phyloP scores from a whole-genome alignment of 2,329 filamentous ascomycete genomes.

The Colletotrichum navitas region DNA sequence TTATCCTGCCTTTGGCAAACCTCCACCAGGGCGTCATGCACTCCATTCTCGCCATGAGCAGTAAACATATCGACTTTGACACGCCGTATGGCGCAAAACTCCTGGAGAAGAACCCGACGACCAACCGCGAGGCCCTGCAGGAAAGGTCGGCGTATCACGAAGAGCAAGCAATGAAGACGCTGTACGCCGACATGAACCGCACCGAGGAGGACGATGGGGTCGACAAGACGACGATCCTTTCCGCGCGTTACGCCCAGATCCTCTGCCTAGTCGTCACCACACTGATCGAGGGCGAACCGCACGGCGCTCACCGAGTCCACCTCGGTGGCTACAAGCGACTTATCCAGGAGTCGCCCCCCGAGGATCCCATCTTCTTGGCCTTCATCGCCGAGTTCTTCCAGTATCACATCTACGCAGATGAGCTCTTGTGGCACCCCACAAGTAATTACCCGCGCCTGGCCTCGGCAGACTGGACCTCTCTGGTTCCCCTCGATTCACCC shows the following conservation, averaged over 20 bases:
- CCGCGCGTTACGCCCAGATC: constrained; percentile 73
- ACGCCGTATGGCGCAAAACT: constrained; percentile 68
- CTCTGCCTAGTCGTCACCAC: constrained; percentile 71
- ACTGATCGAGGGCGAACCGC: constrained; percentile 66
- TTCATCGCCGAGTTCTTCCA: constrained; percentile 85
- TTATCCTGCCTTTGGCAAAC: constrained; percentile 84
- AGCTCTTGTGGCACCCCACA: constrained; percentile 66
- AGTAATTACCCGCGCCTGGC: constrained; percentile 53
- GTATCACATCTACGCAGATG: constrained; percentile 80
- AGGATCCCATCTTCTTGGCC: constrained; percentile 73
- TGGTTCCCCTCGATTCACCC: constrained; percentile 59
- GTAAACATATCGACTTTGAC: constrained; percentile 77
- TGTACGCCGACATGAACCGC: constrained; percentile 61
- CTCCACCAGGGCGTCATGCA: constrained; percentile 89
- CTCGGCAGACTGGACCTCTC: constrained; percentile 59
- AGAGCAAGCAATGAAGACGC: constrained; percentile 65
- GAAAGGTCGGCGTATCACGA: constrained; percentile 68
- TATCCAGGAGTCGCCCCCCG: constrained; percentile 71
- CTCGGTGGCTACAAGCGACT: constrained; percentile 81
- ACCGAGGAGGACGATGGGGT: constrained; percentile 58
- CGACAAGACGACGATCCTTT: constrained; percentile 61
- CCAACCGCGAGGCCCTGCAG: constrained; percentile 60
- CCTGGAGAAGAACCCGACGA: constrained; percentile 62
- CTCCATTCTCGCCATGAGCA: constrained; percentile 85
- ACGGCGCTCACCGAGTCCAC: constrained; percentile 83